Percentiles rank a stretch among this genome's conserved stretches.
These are phyloP conservation scores for Talaromyces piceae DNA, from an alignment of 2,329 filamentous ascomycete genomes.

Conservation along the genomic window DNA sequence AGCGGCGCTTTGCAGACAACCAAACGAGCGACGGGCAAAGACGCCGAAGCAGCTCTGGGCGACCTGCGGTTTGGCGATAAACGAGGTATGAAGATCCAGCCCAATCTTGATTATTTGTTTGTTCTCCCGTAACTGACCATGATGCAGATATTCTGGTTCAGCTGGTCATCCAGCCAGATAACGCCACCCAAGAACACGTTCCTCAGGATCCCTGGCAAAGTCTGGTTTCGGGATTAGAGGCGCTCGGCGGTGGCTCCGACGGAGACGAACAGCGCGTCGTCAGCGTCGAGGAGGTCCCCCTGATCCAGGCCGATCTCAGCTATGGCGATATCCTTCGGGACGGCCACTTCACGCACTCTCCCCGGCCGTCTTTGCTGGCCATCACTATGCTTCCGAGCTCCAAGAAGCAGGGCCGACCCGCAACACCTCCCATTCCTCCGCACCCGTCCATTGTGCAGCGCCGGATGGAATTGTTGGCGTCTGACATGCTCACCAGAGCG, in stretches of 20 bases:
- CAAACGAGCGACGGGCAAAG: constrained; percentile 87
- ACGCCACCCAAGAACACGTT: constrained; percentile 68
- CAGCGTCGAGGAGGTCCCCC: constrained; percentile 87
- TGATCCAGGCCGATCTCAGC: constrained; percentile 88
- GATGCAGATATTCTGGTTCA: constrained; percentile 75
- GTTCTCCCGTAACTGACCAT: background rate
- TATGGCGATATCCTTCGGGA: constrained; percentile 93
- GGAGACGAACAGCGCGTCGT: constrained; percentile 73
- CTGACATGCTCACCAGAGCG: constrained; percentile 92
- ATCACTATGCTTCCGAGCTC: constrained; percentile 80
- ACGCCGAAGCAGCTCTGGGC: constrained; percentile 85
- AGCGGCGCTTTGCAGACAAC: constrained; percentile 93
- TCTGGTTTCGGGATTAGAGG: constrained; percentile 90
- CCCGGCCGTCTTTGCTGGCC: constrained; percentile 80
- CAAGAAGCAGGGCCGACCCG: constrained; percentile 46
- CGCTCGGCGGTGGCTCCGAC: constrained; percentile 79
- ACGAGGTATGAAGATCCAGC: constrained; percentile 38
- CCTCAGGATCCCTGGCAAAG: constrained; percentile 96
- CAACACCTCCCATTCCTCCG: constrained; percentile 78
- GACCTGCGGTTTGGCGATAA: constrained; percentile 96
- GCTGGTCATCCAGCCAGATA: constrained; percentile 84
- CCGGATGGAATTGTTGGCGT: constrained; percentile 94
- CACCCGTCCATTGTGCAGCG: constrained; percentile 93
- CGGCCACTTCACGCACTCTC: constrained; percentile 74
- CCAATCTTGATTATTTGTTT: background rate